These are phyloP conservation scores for Nicotiana tabacum DNA, from an alignment of 257 asterid genomes.

Conservation along the genomic window DNA sequence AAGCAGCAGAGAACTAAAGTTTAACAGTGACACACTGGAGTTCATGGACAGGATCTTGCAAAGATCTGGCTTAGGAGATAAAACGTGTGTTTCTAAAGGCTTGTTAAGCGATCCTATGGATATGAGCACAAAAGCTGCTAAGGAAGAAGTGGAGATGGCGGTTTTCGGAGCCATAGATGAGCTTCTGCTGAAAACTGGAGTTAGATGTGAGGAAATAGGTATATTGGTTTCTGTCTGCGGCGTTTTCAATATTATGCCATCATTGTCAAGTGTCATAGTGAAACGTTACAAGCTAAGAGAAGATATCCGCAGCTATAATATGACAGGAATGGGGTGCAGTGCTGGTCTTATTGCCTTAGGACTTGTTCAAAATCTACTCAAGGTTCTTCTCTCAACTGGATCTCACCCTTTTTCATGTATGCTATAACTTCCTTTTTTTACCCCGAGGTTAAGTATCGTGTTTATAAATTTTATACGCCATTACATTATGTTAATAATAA, in stretches of 20 bases:
- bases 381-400: constrained; percentile 17
- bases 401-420: neutral
- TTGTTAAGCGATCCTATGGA: constrained; percentile 9
- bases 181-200: constrained; percentile 30
- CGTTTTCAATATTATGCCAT: constrained; percentile 37
- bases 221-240: constrained; percentile 36
- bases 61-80: constrained; percentile 25
- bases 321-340: constrained; percentile 58
- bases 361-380: constrained; percentile 43
- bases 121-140: constrained; percentile 23
- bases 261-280: constrained; percentile 39
- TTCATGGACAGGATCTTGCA: constrained; percentile 25
- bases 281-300: constrained; percentile 46
- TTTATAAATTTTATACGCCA: too few relatives aligned
- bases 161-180: constrained; percentile 40
- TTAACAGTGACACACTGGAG: constrained; percentile 14
- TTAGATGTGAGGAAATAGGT: constrained; percentile 34
- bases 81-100: constrained; percentile 14
- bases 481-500: too few relatives aligned
- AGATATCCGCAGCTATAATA: constrained; percentile 37
- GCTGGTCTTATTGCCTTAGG: constrained; percentile 38
- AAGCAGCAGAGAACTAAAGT: neutral
- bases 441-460: neutral
- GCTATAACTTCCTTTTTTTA: neutral
- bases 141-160: constrained; percentile 34